These are phyloP conservation scores for Quercus phellos DNA, from an alignment of 331 rosid species.

Conservation along the genomic window DNA sequence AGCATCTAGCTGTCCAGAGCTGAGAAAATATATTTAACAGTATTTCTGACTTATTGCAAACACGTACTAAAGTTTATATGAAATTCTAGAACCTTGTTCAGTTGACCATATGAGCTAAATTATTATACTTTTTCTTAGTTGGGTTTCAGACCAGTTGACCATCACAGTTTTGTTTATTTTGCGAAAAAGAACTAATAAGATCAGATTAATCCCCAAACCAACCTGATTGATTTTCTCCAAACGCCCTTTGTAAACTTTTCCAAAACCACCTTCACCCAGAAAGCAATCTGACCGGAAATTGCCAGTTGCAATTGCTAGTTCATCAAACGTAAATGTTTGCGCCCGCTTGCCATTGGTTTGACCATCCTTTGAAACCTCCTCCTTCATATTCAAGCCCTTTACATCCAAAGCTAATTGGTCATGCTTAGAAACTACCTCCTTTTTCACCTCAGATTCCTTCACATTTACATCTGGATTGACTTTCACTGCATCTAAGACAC, in stretches of 20 bases:
- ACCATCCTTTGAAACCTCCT: conserved; percentile 32
- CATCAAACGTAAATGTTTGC: conserved; percentile 42
- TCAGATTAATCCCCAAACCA: conserved; percentile 13
- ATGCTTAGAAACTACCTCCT: conserved; percentile 35
- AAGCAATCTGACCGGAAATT: conserved; percentile 50
- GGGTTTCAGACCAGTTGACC: neutral
- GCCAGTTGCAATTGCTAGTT: conserved; percentile 48
- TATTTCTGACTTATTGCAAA: neutral
- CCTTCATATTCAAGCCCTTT: conserved; percentile 44
- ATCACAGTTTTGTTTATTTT: neutral
- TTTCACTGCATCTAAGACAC: conserved; percentile 33
- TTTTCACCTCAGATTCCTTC: conserved; percentile 7
- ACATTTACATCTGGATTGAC: conserved; percentile 24
- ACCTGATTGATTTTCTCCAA: conserved; percentile 55
- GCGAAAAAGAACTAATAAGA: neutral
- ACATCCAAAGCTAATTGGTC: conserved; percentile 50
- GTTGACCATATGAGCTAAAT: neutral
- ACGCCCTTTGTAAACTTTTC: conserved; percentile 65
- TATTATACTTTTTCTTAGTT: neutral
- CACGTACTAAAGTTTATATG: neutral
- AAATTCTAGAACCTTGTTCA: neutral
- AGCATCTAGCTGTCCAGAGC: neutral
- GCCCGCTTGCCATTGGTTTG: conserved; percentile 31
- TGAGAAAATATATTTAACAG: neutral
- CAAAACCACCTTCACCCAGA: conserved; percentile 86